Base-by-base conservation (phyloP, 129 eudicot species). In the Artemisia annua region DNA sequence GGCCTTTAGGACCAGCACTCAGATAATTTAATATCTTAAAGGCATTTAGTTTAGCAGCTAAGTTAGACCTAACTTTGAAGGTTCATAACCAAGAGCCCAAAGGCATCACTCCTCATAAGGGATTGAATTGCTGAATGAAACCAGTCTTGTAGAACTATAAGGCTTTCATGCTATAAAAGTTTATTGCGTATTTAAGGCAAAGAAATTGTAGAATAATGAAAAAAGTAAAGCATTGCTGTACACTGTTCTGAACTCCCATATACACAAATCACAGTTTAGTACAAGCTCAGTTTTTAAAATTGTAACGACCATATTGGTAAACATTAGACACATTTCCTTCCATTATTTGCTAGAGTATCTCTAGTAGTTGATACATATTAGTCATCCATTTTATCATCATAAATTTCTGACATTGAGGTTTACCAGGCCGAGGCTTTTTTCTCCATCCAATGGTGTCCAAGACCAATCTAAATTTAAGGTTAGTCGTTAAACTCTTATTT, bases 391-490 rank as follows among this genome's bases (percentile, higher is more conserved):
- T 73, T 68, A 26, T 58, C 53, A 72, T 66, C 49, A 51, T 24
- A 4, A 48, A 69, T 60, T 44, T 76, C 87, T 88, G 67, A 82
- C 72, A 26, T n/a, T 80, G 79, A 68, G 78, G 43, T 74, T 82
- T 71, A 44, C 69, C 96, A 91, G 96, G 90, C 88, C 79, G 74
- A 43, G 66, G 51, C 51, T 48, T 50, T 81, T 55, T 16, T 67
- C 79, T 54, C 43, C 78, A 55, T 64, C 72, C 63, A 62, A 11
- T 65, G 84, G 78, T 26, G 69, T 79, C 53, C 79, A 63, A 67
- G 76, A 74, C 65, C 82, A 80, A 62, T 76, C 85, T 46, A 59
- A 74, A 76, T 76, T 67, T 64, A 84, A 86, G 97, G 97, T 91
- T 83, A 73, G 88, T 79, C 20, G 39, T 58, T 26, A 20, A 76